Conservation (phyloP, 441 rosid species). For the Biscutella laevigata region DNA sequence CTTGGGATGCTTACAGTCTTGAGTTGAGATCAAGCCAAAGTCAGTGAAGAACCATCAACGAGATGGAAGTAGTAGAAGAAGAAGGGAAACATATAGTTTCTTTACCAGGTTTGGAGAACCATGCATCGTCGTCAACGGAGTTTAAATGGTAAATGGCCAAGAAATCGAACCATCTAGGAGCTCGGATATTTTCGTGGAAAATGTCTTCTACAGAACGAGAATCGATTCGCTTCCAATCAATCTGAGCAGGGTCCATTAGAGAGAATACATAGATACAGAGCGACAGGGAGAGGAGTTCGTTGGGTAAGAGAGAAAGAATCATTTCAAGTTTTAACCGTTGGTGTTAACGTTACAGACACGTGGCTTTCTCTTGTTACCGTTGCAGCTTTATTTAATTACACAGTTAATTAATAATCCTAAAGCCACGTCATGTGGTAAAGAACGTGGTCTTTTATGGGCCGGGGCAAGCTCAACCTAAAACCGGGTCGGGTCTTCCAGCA, state of each 20-base stretch:
- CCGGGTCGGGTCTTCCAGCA: conserved; percentile 18
- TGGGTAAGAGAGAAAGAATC: conserved; percentile 1
- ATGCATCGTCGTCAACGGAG: conserved; percentile 42
- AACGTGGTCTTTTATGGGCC: no score
- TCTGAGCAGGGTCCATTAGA: conserved; percentile 75
- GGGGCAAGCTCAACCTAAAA: no score
- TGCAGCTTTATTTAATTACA: conserved; percentile 21
- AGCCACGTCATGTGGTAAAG: background rate
- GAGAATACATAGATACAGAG: background rate
- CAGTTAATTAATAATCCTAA: background rate
- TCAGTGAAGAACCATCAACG: background rate
- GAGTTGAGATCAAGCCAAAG: conserved; percentile 11
- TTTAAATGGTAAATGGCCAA: conserved; percentile 27
- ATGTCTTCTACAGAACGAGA: conserved; percentile 60
- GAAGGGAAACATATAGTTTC: background rate
- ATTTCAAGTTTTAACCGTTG: conserved; percentile 51
- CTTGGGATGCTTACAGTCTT: conserved; percentile 82
- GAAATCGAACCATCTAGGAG: conserved; percentile 87
- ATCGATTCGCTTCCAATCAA: conserved; percentile 78
- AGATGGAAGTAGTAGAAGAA: background rate
- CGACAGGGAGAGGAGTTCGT: background rate
- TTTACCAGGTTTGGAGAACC: conserved; percentile 85
- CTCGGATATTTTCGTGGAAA: conserved; percentile 63
- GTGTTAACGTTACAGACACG: conserved; percentile 25
- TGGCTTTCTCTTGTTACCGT: conserved; percentile 28